Evolutionary conservation across 805 yeast species (phyloP), one percentile per base, ranked within the genome.

Genomic region (Blastobotrys chiropterorum): DNA sequence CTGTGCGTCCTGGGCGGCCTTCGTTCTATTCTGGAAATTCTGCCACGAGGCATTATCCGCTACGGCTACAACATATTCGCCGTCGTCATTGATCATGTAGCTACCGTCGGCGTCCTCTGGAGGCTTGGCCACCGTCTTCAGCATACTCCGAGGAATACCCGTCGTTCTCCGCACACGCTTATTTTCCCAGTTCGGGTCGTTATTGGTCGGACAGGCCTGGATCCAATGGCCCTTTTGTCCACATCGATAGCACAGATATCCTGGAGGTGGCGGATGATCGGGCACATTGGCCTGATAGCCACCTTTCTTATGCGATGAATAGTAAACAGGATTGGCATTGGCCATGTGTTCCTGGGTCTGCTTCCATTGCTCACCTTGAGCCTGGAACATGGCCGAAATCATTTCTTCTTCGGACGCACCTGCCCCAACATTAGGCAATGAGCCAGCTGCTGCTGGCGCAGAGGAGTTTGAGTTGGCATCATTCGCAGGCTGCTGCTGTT

Each of bases 161-260:
- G 98, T 94, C 0, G 97, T 90, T 60, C 95, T 79, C 61, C 87
- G 85, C 47, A 94, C 85, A 55, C 95, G 77, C 63, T 87, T 88
- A 16, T 96, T 96, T 64, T 92, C 98, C 77, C 90, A 90, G 60
- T 82, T 86, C 1, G 97, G 97, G 68, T 92, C 98, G 44, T 80
- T 82, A 62, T 87, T 85, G 2, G 95, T 88, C 0, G 99, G 99
- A 73, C 99, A 94, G 61, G 90, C 88, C 64, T 86, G 86, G 54
- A 94, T 92, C 90, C 95, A 92, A 67, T 94, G 99, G 52, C 89
- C 94, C 67, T 89, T 87, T 26, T 86, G 88, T 47, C 98, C 98
- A 72, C 99, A 94, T 64, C 97, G 77, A 67, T 94, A 92, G 67
- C 99, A 94, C 65, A 92, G 85, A 62, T 94, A 94, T 1, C 96